Percentiles rank a stretch among this genome's conserved stretches.
Evolutionary conservation across 2,329 filamentous ascomycete species (phyloP).

Genomic region (Erysiphe neolycopersici): DNA sequence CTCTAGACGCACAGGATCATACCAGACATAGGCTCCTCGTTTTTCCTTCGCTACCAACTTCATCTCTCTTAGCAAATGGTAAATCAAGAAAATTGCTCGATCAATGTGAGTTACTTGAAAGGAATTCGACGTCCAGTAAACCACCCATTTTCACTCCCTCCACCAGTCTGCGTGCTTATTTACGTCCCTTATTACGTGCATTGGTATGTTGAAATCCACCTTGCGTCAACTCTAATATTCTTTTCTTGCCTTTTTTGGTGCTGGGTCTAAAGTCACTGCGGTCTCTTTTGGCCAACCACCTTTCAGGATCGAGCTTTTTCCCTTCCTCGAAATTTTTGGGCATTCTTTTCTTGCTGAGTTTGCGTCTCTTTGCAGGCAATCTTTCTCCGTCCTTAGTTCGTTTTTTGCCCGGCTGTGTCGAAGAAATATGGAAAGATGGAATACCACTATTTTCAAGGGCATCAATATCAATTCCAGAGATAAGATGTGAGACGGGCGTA

Average conservation of each 20-base stretch:
- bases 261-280: slow-evolving; percentile 72
- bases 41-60: too few species aligned
- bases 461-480: slow-evolving; percentile 30
- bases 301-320: slow-evolving; percentile 66
- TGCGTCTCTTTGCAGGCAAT: slow-evolving; percentile 22
- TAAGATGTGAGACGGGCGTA: slow-evolving; percentile 33
- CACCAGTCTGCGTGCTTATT: too few species aligned
- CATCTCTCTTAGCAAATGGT: too few species aligned
- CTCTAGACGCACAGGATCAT: too few species aligned
- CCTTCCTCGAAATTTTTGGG: slow-evolving; percentile 50
- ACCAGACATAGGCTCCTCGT: too few species aligned
- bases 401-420: slow-evolving; percentile 20
- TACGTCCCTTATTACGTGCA: too few species aligned
- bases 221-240: slow-evolving; percentile 52
- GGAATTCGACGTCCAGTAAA: too few species aligned
- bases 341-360: slow-evolving; percentile 30
- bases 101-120: too few species aligned
- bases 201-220: slow-evolving; percentile 26
- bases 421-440: slow-evolving; percentile 19
- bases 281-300: slow-evolving; percentile 80
- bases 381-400: slow-evolving; percentile 19
- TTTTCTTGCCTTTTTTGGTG: slow-evolving; percentile 77
- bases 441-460: slow-evolving; percentile 41
- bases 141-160: too few species aligned
- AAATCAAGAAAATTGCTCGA: too few species aligned